Evolutionary conservation across 495 filamentous ascomycete genomes (phyloP), one percentile per base, ranked within the genome.

Genomic region (Daldinia loculata): DNA sequence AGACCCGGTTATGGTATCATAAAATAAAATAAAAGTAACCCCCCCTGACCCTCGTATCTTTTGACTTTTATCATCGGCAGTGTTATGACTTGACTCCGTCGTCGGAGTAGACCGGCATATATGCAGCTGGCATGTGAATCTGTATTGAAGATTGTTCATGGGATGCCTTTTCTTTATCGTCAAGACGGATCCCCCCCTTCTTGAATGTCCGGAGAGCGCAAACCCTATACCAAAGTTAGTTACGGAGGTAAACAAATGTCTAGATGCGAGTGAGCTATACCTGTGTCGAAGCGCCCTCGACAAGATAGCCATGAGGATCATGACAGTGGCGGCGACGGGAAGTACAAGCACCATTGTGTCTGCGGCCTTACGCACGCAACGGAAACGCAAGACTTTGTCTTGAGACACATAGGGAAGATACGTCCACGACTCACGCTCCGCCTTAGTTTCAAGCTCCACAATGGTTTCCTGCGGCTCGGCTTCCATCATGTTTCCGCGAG

Each of bases 281-380:
- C 38, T 56, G 7, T 59, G 34, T 66, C 69, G 77, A n/a, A 80
- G 38, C 6, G 73, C 68, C 48, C 70, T 77, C 67, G 75, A 78
- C 15, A 76, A 61, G 6, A 72, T 24, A 7, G 82, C 59, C 12
- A 84, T 74, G 4, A 76, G 74, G 22, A 75, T 26, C 27, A 84
- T 43, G 36, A 82, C 80, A 6, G 67, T 58, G 3, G 77, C 64
- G 8, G 76, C 78, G 27, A 83, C 22, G 6, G 67, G 67, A 19
- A 71, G 72, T 3, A 79, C 78, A 24, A 83, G 59, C 63, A 83
- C 69, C 55, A 82, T 81, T 41, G 80, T 80, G 39, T 79, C 76
- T 48, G 70, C 66, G 22, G 66, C 57, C 19, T 84, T 74, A n/a
- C 76, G 72, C 58, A 74, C 71, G 11, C 74, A 65, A 45, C 56